Base-by-base conservation (phyloP, 257 asterid species). In the Solanum stenotomum region DNA sequence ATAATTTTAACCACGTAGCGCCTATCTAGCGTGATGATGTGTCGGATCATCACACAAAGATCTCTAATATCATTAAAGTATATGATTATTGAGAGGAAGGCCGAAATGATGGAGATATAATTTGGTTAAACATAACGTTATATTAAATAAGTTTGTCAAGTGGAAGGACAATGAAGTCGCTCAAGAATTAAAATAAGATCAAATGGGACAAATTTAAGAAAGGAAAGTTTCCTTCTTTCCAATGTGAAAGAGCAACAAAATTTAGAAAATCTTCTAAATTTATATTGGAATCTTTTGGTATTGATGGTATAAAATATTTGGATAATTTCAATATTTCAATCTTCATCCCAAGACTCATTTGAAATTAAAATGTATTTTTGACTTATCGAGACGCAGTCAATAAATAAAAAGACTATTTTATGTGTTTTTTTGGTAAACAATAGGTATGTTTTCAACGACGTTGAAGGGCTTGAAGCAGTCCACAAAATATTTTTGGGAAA, bases 311-410 rank as follows among this genome's bases (percentile, higher is more conserved):
- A 89, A 83, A 92, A 90, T 87, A 85, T 9, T 83, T 37, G 59
- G 27, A 59, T 61, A 87, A 75, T 78, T 81, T 89, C 85, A 83
- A 91, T 89, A 38, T n/a, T 86, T 88, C 71, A 87, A 87, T 89
- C 88, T 71, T 16, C 40, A 71, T 93, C 94, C 95, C 96, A 89
- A 90, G 79, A 79, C 74, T 27, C 90, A 85, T 71, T 85, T 87
- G 93, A 75, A 71, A 77, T 89, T 90, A 93, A 95, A 92, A 93
- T 89, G 91, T 87, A 90, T 94, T 92, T 94, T 93, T 94, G 95
- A 93, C 88, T 92, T 93, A 91, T 90, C 85, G 87, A 88, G 94
- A 93, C 93, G 78, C 76, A 10, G 83, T 84, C 85, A 81, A 61
- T 81, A 86, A 87, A 78, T 52, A 68, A 77, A 49, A 52, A 52